phyloP scores from a whole-genome alignment of 1,139 yeast species.

The Sugiyamaella neomexicana region DNA sequence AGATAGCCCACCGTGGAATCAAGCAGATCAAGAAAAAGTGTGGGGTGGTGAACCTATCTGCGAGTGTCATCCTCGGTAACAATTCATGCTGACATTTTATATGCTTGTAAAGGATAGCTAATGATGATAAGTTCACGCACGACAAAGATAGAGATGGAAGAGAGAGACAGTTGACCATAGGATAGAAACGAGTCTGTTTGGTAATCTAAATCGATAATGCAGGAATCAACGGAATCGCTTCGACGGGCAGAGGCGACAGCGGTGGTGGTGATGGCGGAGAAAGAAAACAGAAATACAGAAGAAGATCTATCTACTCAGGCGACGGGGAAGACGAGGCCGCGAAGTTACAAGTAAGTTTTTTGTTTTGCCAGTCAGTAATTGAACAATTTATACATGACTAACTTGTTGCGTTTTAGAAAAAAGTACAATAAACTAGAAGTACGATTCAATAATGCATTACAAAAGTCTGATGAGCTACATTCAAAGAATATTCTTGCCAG shows the following conservation, averaged over 20 bases:
- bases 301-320: not conserved
- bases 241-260: not conserved
- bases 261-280: not conserved
- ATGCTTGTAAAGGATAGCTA: slow-evolving; percentile 19
- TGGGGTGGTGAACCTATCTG: not conserved
- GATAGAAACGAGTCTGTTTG: too few species aligned
- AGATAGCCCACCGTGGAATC: too few species aligned
- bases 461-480: slow-evolving; percentile 31
- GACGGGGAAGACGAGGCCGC: not conserved
- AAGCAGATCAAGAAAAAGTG: not conserved
- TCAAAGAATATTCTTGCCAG: slow-evolving; percentile 26
- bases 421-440: slow-evolving; percentile 33
- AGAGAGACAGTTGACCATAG: not conserved
- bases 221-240: not conserved
- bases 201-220: too few species aligned
- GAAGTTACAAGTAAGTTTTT: slow-evolving; percentile 13
- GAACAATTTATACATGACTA: not conserved
- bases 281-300: not conserved
- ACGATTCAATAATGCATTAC: slow-evolving; percentile 30
- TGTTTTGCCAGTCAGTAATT: not conserved
- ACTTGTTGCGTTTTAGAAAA: slow-evolving; percentile 20
- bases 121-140: not conserved
- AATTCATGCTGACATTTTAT: slow-evolving; percentile 9
- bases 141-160: not conserved
- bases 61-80: not conserved